A percentile compares a stretch with the other conserved stretches of the same genome.
Conservation (phyloP, 1,139 yeast genomes). For the Nadsonia starkeyi-henricii region DNA sequence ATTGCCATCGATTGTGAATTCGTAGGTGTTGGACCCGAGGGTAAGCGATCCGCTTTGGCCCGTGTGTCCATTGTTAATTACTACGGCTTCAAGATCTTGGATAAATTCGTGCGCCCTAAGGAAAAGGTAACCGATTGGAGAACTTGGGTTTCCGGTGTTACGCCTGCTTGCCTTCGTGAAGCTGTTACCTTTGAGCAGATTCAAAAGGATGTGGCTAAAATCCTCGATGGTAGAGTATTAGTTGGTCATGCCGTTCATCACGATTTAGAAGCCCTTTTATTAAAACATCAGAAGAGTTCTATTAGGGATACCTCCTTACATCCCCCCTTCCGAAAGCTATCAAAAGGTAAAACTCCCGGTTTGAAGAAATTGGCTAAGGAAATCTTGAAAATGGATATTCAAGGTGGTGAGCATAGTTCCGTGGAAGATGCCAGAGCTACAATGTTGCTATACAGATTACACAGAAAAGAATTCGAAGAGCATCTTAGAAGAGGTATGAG, state of each 20-base stretch:
- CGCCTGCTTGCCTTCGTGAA: slow-evolving; percentile 48
- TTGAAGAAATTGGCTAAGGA: slow-evolving; percentile 51
- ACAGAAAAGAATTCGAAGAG: slow-evolving; percentile 46
- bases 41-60: slow-evolving; percentile 58
- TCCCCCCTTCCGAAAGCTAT: slow-evolving; percentile 40
- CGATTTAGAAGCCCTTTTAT: slow-evolving; percentile 53
- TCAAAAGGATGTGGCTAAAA: slow-evolving; percentile 38
- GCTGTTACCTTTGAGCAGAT: slow-evolving; percentile 60
- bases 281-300: slow-evolving; percentile 51
- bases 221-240: slow-evolving; percentile 32
- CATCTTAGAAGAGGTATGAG: neutral
- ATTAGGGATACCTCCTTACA: slow-evolving; percentile 67
- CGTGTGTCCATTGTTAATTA: slow-evolving; percentile 78
- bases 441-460: slow-evolving; percentile 57
- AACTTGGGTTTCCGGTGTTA: slow-evolving; percentile 86
- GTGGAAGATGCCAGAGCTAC: slow-evolving; percentile 86
- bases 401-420: slow-evolving; percentile 66
- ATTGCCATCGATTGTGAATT: slow-evolving; percentile 88
- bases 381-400: slow-evolving; percentile 50
- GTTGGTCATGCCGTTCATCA: slow-evolving; percentile 81
- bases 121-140: slow-evolving; percentile 81
- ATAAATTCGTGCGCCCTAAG: slow-evolving; percentile 59
- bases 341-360: slow-evolving; percentile 59
- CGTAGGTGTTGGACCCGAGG: slow-evolving; percentile 77
- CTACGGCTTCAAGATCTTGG: slow-evolving; percentile 59